Conservation (phyloP, 345 rosid species). For the Euphorbia lathyris region DNA sequence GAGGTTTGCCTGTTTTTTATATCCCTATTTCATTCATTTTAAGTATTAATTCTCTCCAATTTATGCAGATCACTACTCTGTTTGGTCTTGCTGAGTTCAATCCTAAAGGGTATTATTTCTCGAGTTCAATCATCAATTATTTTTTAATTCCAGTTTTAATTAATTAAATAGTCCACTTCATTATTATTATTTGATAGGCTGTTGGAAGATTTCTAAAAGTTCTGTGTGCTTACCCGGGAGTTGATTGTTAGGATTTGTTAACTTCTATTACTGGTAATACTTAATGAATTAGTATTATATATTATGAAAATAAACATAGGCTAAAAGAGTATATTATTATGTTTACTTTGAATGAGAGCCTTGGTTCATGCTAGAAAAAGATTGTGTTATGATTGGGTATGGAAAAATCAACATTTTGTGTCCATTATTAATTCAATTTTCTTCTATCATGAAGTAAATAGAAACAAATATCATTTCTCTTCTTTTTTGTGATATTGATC, state of each 20-base stretch:
- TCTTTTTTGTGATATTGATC: too few relatives aligned
- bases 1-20: constrained; percentile 50
- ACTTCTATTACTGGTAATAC: constrained; percentile 72
- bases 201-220: constrained; percentile 41
- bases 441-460: too few relatives aligned
- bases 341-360: too few relatives aligned
- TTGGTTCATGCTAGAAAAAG: too few relatives aligned
- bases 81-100: constrained; percentile 71
- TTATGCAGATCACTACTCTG: constrained; percentile 44
- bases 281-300: too few relatives aligned
- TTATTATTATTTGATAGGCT: constrained; percentile 28
- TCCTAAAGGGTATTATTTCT: constrained; percentile 62
- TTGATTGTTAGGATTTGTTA: constrained; percentile 73
- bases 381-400: too few relatives aligned
- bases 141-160: background rate
- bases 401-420: too few relatives aligned
- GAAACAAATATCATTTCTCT: too few relatives aligned
- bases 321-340: too few relatives aligned
- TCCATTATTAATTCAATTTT: too few relatives aligned
- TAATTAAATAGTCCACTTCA: background rate
- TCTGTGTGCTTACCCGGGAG: constrained; percentile 57
- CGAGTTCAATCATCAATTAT: background rate
- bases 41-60: background rate
- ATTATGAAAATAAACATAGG: too few relatives aligned
- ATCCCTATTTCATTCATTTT: too few relatives aligned